Base-by-base conservation (phyloP, 2,329 filamentous ascomycete genomes). In the Neospermospora avenae region DNA sequence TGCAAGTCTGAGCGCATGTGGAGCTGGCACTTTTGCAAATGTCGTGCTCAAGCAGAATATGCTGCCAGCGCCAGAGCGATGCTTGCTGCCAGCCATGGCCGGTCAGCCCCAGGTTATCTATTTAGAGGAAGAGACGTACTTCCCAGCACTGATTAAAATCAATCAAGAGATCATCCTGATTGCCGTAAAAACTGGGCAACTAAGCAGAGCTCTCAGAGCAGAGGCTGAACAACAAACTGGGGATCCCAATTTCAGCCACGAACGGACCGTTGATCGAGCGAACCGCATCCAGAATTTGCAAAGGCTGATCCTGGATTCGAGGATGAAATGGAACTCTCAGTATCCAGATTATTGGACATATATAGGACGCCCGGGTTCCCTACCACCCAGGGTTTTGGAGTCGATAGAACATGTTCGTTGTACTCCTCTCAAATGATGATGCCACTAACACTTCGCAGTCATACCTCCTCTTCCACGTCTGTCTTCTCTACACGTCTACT, bases 401-500 rank as follows among this genome's bases (percentile, higher is more conserved):
- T 58, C 41, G 35, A 71, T 80, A 59, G 76, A 81, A 57, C 77
- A 79, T 67, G 78, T 79, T 61, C 63, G 77, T 70, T 35, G 35
- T 48, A 46, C 31, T 13, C 35, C 48, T 35, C 16, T 22, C 34
- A 8, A 49, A 10, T n/a, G 14, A 28, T 44, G 31, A 1, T 42
- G 11, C 14, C 51, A 4, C 56, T 57, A 28, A 62, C 18, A 3
- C 3, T 11, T 11, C 20, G n/a, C 58, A 77, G 73, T 71, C 77
- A 2, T 72, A 75, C 37, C 69, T 80, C 8, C 74, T 84, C 13
- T 82, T 80, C 69, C 78, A 81, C 63, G 74, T 74, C 20, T 77
- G 75, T 45, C 73, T 80, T 18, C 75, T 84, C 54, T 83, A 82
- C 67, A 77, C 77, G n/a, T 77, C 79, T 58, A 82, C 79, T 4